Evolutionary conservation across 805 yeast genomes (phyloP).

Genomic region (Wickerhamomyces chambardii): DNA sequence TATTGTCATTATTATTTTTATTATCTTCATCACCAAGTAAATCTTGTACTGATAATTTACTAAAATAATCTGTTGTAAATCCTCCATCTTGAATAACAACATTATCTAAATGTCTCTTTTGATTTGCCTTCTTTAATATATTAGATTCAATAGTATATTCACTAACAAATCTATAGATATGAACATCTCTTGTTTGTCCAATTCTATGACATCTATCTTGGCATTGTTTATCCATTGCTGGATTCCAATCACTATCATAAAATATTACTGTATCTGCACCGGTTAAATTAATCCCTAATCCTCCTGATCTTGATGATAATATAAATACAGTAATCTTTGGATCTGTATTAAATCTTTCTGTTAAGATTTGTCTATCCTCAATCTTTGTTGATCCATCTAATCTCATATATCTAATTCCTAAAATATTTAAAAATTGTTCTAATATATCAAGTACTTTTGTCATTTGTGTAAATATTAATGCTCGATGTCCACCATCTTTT

Average conservation of each 20-base stretch:
- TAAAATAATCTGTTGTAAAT: slow-evolving; percentile 93
- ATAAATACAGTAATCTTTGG: slow-evolving; percentile 83
- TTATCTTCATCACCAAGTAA: slow-evolving; percentile 50
- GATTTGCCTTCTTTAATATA: slow-evolving; percentile 88
- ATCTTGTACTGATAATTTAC: slow-evolving; percentile 79
- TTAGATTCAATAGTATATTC: slow-evolving; percentile 96
- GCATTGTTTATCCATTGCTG: slow-evolving; percentile 99
- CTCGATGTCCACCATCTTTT: slow-evolving; percentile 85
- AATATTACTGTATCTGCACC: slow-evolving; percentile 99
- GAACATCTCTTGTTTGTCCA: slow-evolving; percentile 97
- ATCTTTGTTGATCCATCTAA: slow-evolving; percentile 96
- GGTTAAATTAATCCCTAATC: slow-evolving; percentile 92
- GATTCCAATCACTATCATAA: slow-evolving; percentile 99
- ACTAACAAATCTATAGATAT: slow-evolving; percentile 90
- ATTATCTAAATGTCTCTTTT: slow-evolving; percentile 86
- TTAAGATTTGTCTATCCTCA: slow-evolving; percentile 90
- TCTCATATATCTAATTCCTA: slow-evolving; percentile 91
- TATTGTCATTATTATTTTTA: no score
- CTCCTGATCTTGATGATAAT: slow-evolving; percentile 94
- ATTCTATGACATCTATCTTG: slow-evolving; percentile 99
- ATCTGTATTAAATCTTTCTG: slow-evolving; percentile 89
- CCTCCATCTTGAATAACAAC: slow-evolving; percentile 97
- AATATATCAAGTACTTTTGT: slow-evolving; percentile 89
- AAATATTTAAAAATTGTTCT: slow-evolving; percentile 88
- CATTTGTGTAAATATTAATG: slow-evolving; percentile 96